phyloP scores from a whole-genome alignment of 495 filamentous ascomycete species.

The Chaetomidium leptoderma region DNA sequence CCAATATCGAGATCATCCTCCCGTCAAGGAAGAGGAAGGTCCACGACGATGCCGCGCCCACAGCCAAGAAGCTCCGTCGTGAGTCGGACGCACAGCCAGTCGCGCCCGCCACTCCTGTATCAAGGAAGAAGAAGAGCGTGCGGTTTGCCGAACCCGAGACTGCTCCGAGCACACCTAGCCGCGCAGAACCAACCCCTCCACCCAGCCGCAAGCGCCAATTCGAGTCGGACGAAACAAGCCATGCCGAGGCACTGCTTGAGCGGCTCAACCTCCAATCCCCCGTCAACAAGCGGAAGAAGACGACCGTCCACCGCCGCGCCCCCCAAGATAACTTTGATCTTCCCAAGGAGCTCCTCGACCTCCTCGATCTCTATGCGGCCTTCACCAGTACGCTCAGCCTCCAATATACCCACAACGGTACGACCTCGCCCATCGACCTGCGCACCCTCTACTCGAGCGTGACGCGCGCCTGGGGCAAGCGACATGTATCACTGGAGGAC shows the following conservation, averaged over 20 bases:
- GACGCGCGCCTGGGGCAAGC: conserved; percentile 57
- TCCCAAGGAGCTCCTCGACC: conserved; percentile 51
- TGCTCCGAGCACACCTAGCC: conserved; percentile 3
- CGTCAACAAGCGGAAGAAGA: conserved; percentile 30
- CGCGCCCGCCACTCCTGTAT: conserved; percentile 10
- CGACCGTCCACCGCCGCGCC: conserved; percentile 26
- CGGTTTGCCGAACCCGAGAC: conserved; percentile 24
- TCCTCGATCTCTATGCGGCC: conserved; percentile 53
- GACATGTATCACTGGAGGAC: conserved; percentile 55
- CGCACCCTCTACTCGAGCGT: conserved; percentile 51
- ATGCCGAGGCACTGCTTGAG: conserved; percentile 36
- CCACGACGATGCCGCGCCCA: conserved; percentile 24
- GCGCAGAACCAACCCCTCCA: conserved; percentile 7
- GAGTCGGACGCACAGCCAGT: conserved; percentile 16
- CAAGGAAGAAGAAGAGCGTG: conserved; percentile 29
- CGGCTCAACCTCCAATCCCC: conserved; percentile 41
- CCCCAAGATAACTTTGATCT: conserved; percentile 36
- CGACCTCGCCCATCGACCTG: conserved; percentile 54
- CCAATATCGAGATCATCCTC: conserved; percentile 34
- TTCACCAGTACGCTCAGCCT: conserved; percentile 56
- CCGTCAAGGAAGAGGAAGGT: conserved; percentile 31
- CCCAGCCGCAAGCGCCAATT: conserved; percentile 24
- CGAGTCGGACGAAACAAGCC: conserved; percentile 18
- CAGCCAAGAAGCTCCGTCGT: conserved; percentile 26
- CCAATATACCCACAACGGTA: conserved; percentile 62